A percentile compares a stretch with the other conserved stretches of the same genome.
Evolutionary conservation across 805 yeast genomes (phyloP).

Genomic region (Cyberlindnera lachancei): DNA sequence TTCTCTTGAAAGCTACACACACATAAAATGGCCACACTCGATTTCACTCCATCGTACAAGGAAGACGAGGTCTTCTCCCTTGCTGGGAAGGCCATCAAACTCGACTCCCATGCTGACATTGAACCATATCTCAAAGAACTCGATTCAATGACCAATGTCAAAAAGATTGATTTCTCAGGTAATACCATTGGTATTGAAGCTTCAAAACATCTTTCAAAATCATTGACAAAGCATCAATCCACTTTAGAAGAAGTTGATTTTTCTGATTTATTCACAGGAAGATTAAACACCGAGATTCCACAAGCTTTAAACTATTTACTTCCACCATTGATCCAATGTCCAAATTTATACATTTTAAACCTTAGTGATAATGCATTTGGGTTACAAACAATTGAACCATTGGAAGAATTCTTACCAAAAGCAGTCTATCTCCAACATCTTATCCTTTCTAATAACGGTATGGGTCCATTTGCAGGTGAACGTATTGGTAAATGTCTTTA

Average conservation of each 20-base stretch:
- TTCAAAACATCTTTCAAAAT: conserved; percentile 59
- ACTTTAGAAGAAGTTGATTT: conserved; percentile 65
- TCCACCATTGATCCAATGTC: conserved; percentile 63
- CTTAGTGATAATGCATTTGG: conserved; percentile 96
- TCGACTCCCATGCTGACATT: conserved; percentile 67
- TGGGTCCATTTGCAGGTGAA: conserved; percentile 97
- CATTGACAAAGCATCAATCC: conserved; percentile 33
- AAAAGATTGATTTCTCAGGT: conserved; percentile 76
- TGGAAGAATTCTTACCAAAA: conserved; percentile 68
- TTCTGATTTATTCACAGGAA: conserved; percentile 91
- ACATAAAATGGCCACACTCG: conserved; percentile 34
- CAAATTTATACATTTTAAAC: conserved; percentile 65
- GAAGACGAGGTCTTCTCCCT: conserved; percentile 49
- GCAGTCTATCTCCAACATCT: conserved; percentile 80
- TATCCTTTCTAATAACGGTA: conserved; percentile 88
- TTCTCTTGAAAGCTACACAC: too few relatives aligned
- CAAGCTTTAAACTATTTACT: conserved; percentile 65
- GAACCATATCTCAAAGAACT: conserved; percentile 61
- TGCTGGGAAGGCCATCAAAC: conserved; percentile 68
- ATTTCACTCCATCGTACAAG: conserved; percentile 34
- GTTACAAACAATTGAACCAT: conserved; percentile 85
- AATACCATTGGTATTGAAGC: conserved; percentile 94
- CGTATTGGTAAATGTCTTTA: conserved; percentile 84
- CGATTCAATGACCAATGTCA: conserved; percentile 27
- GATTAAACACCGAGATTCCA: conserved; percentile 93